A percentile compares a stretch with the other conserved stretches of the same genome.
phyloP scores from a whole-genome alignment of 768 basidiomycete species.

The Mycena venus region DNA sequence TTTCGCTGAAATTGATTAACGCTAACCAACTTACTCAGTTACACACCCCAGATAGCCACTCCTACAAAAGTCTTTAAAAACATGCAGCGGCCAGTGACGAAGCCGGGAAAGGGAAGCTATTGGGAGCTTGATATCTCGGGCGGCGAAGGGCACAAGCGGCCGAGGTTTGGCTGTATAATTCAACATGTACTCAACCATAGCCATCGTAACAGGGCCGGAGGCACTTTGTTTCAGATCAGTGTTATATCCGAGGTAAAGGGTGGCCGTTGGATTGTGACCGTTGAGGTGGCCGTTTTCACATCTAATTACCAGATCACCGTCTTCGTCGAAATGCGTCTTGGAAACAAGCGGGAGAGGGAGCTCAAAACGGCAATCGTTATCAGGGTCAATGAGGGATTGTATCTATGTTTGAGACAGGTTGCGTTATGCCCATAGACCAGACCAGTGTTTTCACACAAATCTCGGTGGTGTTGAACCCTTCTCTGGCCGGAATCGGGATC shows the following conservation, averaged over 20 bases:
- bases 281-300: constrained; percentile 18
- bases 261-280: no score
- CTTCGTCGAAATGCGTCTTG: constrained; percentile 19
- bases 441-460: no score
- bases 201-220: no score
- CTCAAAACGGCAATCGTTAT: constrained; percentile 27
- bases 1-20: no score
- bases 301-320: no score
- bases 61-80: constrained; percentile 70
- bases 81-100: constrained; percentile 69
- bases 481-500: no score
- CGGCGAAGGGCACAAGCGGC: constrained; percentile 74
- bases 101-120: constrained; percentile 79
- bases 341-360: constrained; percentile 11
- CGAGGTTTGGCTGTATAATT: constrained; percentile 35
- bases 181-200: constrained; percentile 15
- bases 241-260: no score
- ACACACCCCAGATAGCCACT: no score
- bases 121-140: constrained; percentile 69
- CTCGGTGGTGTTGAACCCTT: no score
- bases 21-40: no score
- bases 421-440: constrained; percentile 22
- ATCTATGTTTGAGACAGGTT: constrained; percentile 29
- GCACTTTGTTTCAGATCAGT: constrained; percentile 24
- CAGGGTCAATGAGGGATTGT: background rate